Base-by-base conservation (phyloP, 2,329 filamentous ascomycete species). In the Cryphonectria carpinicola region DNA sequence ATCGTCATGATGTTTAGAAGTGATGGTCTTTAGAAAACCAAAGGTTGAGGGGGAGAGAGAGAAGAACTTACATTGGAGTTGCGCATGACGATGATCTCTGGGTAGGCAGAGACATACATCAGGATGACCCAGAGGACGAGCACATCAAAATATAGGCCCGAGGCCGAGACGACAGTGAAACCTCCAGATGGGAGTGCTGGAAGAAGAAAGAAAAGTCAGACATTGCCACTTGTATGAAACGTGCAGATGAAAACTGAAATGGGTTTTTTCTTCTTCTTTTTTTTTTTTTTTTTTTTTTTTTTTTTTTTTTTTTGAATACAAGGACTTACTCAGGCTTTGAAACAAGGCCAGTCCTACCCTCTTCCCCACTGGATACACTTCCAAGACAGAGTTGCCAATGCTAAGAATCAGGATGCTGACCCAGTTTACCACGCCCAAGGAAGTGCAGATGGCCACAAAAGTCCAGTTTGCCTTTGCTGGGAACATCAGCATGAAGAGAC, bases 401-500 rank as follows among this genome's bases (percentile, higher is more conserved):
- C 87, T 85, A 2, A 89, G 78, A 7, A 88, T 76, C 64, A 87
- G 82, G 69, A 88, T 88, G 8, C 82, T 81, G 0, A 84, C 77
- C 86, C 86, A 88, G 69, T 87, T 84, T 32, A 84, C 81, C 6
- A 84, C 79, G 64, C 87, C 86, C 49, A 88, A 17, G 78, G 74
- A 3, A 84, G 76, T 14, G 87, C 82, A 32, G 84, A 85, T 65
- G 80, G 62, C 60, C 81, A 25, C 86, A 77, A 2, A 89, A 78
- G 76, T 84, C 84, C 84, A 85, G 86, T 1, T 86, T 80, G 78
- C 10, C 0, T 85, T 82, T 3, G 85, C 82, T 0, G 90, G 89
- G 74, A 93, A 93, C 2, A 93, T 81, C 39, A 88, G 87, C 1
- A 88, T 89, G 73, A 89, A 90, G 4, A 89, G 86, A 22, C 88